phyloP scores from a whole-genome alignment of 75 land plant genomes.

The Picea glauca region DNA sequence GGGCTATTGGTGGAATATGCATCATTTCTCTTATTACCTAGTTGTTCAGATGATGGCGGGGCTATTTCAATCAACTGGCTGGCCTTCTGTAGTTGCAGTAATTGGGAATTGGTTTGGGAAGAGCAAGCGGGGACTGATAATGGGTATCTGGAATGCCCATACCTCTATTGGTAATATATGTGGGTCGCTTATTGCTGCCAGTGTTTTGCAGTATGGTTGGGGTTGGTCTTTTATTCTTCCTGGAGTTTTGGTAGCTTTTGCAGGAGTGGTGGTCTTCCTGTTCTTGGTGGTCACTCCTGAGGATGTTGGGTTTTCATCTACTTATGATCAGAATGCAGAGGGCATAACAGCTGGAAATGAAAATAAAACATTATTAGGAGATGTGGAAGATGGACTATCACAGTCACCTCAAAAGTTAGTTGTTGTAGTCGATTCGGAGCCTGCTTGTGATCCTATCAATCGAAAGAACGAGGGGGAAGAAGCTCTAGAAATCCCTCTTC shows the following conservation, averaged over 20 bases:
- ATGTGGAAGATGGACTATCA: neutral
- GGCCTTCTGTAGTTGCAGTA: constrained; percentile 89
- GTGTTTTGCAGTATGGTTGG: constrained; percentile 66
- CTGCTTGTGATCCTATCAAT: neutral
- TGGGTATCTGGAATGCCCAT: constrained; percentile 96
- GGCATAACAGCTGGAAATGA: no score
- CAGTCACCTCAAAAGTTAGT: neutral
- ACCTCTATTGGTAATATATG: constrained; percentile 80
- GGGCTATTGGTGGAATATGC: constrained; percentile 74
- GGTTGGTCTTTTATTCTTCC: constrained; percentile 84
- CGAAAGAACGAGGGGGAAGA: constrained; percentile 3
- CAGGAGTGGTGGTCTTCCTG: constrained; percentile 52
- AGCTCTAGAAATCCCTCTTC: constrained; percentile 8
- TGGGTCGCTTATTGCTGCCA: constrained; percentile 75
- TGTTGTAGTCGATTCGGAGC: no score
- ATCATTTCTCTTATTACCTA: constrained; percentile 58
- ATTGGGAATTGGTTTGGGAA: constrained; percentile 89
- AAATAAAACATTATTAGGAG: no score
- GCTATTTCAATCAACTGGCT: constrained; percentile 81
- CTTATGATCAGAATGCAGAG: no score
- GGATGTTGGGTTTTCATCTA: constrained; percentile 29
- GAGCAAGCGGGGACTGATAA: constrained; percentile 73
- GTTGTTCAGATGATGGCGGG: constrained; percentile 69
- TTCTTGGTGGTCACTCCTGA: constrained; percentile 67
- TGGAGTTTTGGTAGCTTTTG: constrained; percentile 45